A percentile compares a stretch with the other conserved stretches of the same genome.
These are phyloP conservation scores for Castanea crenata DNA, from an alignment of 306 rosid genomes.

Conservation along the genomic window DNA sequence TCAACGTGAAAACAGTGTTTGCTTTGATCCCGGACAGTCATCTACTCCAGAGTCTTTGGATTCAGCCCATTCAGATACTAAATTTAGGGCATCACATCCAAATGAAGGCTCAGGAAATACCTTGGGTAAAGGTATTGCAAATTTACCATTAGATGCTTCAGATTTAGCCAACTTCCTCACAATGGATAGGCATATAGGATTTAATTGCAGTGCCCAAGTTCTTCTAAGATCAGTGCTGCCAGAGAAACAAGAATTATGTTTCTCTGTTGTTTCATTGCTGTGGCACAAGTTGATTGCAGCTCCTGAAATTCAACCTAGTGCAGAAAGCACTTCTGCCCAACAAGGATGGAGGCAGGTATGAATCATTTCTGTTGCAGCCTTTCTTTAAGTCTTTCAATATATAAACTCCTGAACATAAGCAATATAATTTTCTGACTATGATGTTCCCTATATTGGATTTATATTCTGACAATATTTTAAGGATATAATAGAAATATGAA, in stretches of 20 bases:
- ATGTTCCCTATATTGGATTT: neutral
- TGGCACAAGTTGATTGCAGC: conserved; percentile 95
- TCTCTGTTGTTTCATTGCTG: conserved; percentile 88
- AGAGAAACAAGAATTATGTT: conserved; percentile 88
- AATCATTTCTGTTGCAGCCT: conserved; percentile 3
- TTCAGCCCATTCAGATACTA: conserved; percentile 42
- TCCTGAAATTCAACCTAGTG: conserved; percentile 88
- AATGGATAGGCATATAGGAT: conserved; percentile 87
- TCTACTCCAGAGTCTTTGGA: conserved; percentile 32
- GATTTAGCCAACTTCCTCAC: conserved; percentile 96
- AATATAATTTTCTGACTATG: neutral
- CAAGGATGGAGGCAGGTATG: conserved; percentile 98
- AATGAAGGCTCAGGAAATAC: conserved; percentile 48
- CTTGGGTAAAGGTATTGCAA: conserved; percentile 59
- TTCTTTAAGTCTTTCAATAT: neutral
- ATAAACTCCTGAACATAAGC: neutral
- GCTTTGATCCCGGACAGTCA: conserved; percentile 51
- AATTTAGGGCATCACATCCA: conserved; percentile 37
- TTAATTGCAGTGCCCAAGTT: conserved; percentile 74
- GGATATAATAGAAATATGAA: neutral
- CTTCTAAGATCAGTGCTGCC: conserved; percentile 75
- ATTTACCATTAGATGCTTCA: conserved; percentile 79
- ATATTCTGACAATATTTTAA: neutral
- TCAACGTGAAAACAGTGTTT: conserved; percentile 43
- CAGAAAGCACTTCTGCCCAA: conserved; percentile 97